These are phyloP conservation scores for Citrus medica DNA, from an alignment of 345 rosid genomes.

Conservation along the genomic window DNA sequence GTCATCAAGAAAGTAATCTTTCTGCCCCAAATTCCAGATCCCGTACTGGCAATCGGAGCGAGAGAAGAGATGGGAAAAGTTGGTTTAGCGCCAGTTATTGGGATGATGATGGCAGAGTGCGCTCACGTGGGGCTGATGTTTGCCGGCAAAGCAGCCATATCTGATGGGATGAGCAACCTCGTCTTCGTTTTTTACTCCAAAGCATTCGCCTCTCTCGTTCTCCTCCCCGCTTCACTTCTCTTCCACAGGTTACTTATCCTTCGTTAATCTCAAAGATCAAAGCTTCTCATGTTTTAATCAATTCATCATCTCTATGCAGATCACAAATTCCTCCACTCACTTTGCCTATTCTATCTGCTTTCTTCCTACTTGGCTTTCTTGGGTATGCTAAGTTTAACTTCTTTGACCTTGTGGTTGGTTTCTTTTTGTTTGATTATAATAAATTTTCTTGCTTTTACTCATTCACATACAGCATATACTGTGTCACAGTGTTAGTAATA, in stretches of 20 bases:
- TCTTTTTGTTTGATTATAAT: not conserved
- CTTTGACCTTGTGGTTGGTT: not conserved
- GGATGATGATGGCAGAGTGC: constrained; percentile 57
- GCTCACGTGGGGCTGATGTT: constrained; percentile 61
- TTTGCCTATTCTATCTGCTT: constrained; percentile 31
- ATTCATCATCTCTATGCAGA: constrained; percentile 20
- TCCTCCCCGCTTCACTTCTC: constrained; percentile 49
- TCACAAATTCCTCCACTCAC: constrained; percentile 49
- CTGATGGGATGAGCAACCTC: constrained; percentile 50
- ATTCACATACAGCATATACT: not conserved
- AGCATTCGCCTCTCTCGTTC: constrained; percentile 51
- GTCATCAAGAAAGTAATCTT: not conserved
- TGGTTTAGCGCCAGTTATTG: constrained; percentile 32
- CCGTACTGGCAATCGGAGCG: not conserved
- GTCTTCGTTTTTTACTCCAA: constrained; percentile 55
- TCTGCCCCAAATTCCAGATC: not conserved
- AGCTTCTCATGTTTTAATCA: not conserved
- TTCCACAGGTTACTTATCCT: constrained; percentile 33
- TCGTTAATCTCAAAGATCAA: not conserved
- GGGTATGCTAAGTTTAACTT: constrained; percentile 30
- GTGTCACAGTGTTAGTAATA: too few species aligned
- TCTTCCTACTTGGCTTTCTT: constrained; percentile 52
- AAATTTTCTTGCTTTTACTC: not conserved
- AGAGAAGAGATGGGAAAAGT: constrained; percentile 22
- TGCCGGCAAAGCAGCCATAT: constrained; percentile 48